Percentiles rank a stretch among this genome's conserved stretches.
Evolutionary conservation across 202 grass and related monocot species (phyloP).

Genomic region (Dendrocalamus latiflorus): DNA sequence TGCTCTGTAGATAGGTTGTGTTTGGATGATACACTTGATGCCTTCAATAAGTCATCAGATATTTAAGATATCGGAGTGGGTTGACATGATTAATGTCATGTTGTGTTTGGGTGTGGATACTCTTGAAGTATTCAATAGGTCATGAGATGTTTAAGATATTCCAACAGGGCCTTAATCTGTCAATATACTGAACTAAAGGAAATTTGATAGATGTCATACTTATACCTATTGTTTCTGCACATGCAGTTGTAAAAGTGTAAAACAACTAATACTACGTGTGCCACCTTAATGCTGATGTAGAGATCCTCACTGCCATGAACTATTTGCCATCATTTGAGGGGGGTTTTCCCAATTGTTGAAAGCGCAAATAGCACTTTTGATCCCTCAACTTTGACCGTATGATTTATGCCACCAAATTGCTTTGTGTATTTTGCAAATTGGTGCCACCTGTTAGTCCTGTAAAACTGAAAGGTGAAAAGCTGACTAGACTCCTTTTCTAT

Average conservation of each 20-base stretch:
- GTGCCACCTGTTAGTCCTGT: conserved; percentile 6
- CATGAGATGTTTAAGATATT: background rate
- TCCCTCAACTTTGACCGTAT: too few species aligned
- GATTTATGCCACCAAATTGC: too few species aligned
- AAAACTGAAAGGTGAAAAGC: background rate
- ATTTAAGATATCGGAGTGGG: background rate
- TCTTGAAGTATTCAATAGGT: conserved; percentile 7
- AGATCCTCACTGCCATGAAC: too few species aligned
- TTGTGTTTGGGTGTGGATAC: background rate
- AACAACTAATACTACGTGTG: too few species aligned
- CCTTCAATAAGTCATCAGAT: background rate
- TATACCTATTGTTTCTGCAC: too few species aligned
- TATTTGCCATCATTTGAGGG: too few species aligned
- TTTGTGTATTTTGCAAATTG: background rate
- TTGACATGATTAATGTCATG: background rate
- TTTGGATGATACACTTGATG: background rate
- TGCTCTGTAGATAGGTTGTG: background rate
- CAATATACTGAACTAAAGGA: too few species aligned
- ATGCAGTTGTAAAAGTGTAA: too few species aligned
- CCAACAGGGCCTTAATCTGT: too few species aligned
- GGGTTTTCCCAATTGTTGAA: too few species aligned
- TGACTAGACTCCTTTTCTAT: background rate
- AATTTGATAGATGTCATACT: too few species aligned
- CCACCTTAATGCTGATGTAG: too few species aligned
- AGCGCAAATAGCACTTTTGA: background rate